Conservation (phyloP, 148 eudicot species). For the Amaranthus palmeri region DNA sequence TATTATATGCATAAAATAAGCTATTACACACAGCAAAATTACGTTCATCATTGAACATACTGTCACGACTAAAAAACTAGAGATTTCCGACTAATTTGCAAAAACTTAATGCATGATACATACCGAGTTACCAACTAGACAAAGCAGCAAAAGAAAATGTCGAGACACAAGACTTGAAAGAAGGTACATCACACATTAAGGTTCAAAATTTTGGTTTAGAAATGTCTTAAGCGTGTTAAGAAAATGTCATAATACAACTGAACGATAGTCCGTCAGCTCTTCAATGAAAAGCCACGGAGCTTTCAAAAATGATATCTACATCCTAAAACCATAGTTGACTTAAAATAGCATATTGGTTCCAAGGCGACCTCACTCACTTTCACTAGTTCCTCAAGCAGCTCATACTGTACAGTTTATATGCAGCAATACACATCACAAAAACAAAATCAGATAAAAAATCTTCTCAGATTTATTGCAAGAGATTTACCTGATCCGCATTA, state of each 20-base stretch:
- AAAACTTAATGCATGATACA: no score
- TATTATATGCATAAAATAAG: neutral
- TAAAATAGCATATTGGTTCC: neutral
- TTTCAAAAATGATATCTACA: neutral
- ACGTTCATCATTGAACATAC: no score
- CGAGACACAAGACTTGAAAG: neutral
- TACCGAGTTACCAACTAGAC: neutral
- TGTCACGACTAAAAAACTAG: no score
- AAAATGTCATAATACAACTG: neutral
- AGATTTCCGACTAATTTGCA: no score
- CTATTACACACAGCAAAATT: neutral
- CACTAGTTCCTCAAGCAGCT: no score
- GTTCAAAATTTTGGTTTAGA: neutral
- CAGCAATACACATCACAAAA: neutral
- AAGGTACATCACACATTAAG: neutral
- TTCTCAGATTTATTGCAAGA: conserved; percentile 2
- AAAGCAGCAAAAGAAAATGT: neutral
- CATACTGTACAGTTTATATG: neutral
- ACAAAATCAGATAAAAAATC: conserved; percentile 1
- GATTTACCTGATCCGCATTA: conserved; percentile 63
- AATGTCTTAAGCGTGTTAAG: no score
- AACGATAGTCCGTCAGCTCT: neutral
- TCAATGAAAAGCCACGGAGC: neutral
- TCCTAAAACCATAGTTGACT: neutral
- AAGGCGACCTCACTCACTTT: neutral